Percentiles rank a stretch among this genome's conserved stretches.
Conservation (phyloP, 495 filamentous ascomycete genomes). For the Daldinia caldariorum region DNA sequence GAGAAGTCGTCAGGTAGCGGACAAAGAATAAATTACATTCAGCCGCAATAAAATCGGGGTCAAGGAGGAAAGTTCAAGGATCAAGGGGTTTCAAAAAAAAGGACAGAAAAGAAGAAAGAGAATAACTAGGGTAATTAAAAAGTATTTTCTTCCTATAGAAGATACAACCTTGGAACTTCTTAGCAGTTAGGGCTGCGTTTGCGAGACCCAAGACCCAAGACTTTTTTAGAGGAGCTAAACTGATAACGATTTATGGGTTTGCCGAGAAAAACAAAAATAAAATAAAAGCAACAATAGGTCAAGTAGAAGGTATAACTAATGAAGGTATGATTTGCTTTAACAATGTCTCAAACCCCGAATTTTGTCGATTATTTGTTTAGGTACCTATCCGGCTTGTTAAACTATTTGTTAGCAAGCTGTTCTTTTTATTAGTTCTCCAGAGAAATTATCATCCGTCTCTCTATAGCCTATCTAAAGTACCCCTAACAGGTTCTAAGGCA, state of each 20-base stretch:
- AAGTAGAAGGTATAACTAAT: no score
- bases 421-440: neutral
- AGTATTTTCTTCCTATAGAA: neutral
- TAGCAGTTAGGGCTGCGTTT: conserved; percentile 3
- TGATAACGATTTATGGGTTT: conserved; percentile 2
- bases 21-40: conserved; percentile 34
- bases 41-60: conserved; percentile 36
- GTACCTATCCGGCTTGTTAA: neutral
- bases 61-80: conserved; percentile 18
- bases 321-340: neutral
- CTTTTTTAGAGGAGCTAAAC: neutral
- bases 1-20: conserved; percentile 11
- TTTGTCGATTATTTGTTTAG: neutral
- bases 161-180: neutral
- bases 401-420: neutral
- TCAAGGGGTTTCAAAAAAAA: conserved; percentile 23
- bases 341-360: neutral
- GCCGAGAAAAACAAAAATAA: neutral
- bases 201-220: conserved; percentile 6
- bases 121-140: conserved; percentile 3
- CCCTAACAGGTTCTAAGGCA: neutral
- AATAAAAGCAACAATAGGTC: neutral
- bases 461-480: neutral
- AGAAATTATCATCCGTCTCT: conserved; percentile 8
- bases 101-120: conserved; percentile 16